Base-by-base conservation (phyloP, 2,329 filamentous ascomycete species). In the Ophiostoma triangulosporum region DNA sequence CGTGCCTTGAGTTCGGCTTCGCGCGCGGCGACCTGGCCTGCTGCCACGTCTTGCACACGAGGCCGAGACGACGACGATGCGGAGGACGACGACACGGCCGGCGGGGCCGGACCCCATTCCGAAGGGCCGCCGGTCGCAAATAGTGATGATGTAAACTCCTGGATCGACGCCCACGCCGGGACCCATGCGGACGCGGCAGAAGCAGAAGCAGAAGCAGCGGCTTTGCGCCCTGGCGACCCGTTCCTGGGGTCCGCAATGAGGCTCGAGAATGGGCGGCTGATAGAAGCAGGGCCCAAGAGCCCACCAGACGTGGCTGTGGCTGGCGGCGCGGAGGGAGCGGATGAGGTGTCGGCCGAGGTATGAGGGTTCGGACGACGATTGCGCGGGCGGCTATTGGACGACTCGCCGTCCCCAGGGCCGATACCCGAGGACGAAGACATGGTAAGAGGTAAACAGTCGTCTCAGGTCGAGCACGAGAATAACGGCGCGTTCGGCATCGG, bases 1-100 rank as follows among this genome's bases (percentile, higher is more conserved):
- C 73, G 74, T 17, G 77, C 75, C 59, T 71, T 77, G 50, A 82
- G 64, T 27, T 73, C 72, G 9, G 75, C 71, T 33, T 81, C 73
- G 53, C 77, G 71, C 55, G 78, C 70, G 3, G 70, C 73, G 26
- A 72, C 64, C 14, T 55, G 51, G 8, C 78, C 79, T 12, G 73
- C 70, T 0, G 74, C 78, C 50, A 81, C 74, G 53, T 77, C 73
- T 35, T 69, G 64, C 26, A 73, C 62, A 5, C 64, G 64, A 2
- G 73, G 71, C 36, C 65, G 65, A 2, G 50, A 31, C 14, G 52
- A 45, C 1, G 54, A 50, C 14, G 43, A 52, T 4, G 31, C 15
- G 4, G 38, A 14, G 2, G 35, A 27, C 1, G 45, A 17, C 31
- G 61, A 51, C 53, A 64, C 64, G 11, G 57, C 58, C 3, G 71